A percentile compares a stretch with the other conserved stretches of the same genome.
Evolutionary conservation across 2,329 filamentous ascomycete genomes (phyloP).

Genomic region (Fusarium sp.): DNA sequence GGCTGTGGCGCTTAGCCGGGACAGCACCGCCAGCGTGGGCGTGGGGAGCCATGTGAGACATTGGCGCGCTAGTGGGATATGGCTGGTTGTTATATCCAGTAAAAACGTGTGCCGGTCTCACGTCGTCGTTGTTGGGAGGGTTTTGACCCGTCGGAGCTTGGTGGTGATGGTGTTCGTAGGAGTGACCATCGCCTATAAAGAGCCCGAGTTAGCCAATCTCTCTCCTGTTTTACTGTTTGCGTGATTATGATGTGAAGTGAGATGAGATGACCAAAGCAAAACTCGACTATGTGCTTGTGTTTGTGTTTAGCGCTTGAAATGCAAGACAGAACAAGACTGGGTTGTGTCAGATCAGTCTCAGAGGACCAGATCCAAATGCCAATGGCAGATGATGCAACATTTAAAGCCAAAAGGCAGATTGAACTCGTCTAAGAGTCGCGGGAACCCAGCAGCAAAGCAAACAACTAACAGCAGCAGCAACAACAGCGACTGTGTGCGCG

Average conservation of each 20-base stretch:
- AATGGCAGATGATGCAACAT: constrained; percentile 46
- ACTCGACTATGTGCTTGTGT: constrained; percentile 27
- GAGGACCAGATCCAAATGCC: constrained; percentile 39
- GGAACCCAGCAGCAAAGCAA: constrained; percentile 49
- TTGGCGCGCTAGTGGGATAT: constrained; percentile 66
- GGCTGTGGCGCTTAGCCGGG: constrained; percentile 51
- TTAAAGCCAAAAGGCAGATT: constrained; percentile 50
- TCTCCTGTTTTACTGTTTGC: constrained; percentile 10
- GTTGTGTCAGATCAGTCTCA: constrained; percentile 22
- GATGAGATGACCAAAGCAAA: constrained; percentile 13
- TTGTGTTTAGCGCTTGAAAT: constrained; percentile 12
- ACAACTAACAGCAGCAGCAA: constrained; percentile 46
- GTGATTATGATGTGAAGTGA: constrained; percentile 24
- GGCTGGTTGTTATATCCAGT: constrained; percentile 74
- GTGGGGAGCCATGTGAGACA: constrained; percentile 69
- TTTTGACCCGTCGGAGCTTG: constrained; percentile 68
- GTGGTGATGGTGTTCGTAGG: constrained; percentile 76
- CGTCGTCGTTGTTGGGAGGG: constrained; percentile 66
- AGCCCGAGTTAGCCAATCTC: constrained; percentile 45
- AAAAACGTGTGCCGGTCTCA: constrained; percentile 82
- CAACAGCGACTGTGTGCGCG: constrained; percentile 55
- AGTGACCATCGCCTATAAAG: constrained; percentile 68
- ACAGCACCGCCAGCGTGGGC: constrained; percentile 52
- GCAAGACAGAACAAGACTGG: constrained; percentile 37
- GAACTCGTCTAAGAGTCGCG: constrained; percentile 53